Evolutionary conservation across 2,329 filamentous ascomycete species (phyloP).

Genomic region (Diaporthe caulivora): DNA sequence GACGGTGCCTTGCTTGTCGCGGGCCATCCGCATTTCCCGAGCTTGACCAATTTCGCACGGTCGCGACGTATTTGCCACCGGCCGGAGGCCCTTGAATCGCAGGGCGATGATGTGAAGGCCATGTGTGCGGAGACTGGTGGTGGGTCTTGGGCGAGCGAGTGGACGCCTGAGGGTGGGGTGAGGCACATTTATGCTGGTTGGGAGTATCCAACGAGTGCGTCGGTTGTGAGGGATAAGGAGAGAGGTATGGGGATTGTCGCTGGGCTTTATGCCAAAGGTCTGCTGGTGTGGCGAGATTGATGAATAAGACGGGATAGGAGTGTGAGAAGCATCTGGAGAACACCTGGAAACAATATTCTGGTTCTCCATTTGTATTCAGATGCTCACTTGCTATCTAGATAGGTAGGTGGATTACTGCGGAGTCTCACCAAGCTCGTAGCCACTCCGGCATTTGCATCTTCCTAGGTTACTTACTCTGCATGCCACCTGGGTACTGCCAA

Average conservation of each 20-base stretch:
- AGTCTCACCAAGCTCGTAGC: too few relatives aligned
- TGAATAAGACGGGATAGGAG: too few relatives aligned
- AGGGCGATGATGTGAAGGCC: background rate
- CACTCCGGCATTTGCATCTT: too few relatives aligned
- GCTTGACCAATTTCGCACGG: slow-evolving; percentile 48
- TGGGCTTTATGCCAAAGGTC: slow-evolving; percentile 17
- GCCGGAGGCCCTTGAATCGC: slow-evolving; percentile 40
- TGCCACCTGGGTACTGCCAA: too few relatives aligned
- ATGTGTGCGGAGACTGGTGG: background rate
- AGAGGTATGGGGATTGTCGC: background rate
- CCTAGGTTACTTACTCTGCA: too few relatives aligned
- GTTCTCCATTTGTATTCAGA: too few relatives aligned
- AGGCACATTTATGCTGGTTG: slow-evolving; percentile 15
- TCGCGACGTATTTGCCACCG: slow-evolving; percentile 53
- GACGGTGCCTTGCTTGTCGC: slow-evolving; percentile 53
- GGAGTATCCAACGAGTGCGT: slow-evolving; percentile 9
- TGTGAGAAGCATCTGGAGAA: too few relatives aligned
- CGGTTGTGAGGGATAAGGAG: slow-evolving; percentile 5
- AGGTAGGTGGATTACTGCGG: too few relatives aligned
- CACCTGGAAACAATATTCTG: too few relatives aligned
- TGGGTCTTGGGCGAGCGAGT: slow-evolving; percentile 20
- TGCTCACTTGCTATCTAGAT: too few relatives aligned
- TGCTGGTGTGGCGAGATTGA: slow-evolving; percentile 19
- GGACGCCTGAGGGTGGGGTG: slow-evolving; percentile 15
- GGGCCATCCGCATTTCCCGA: slow-evolving; percentile 53